phyloP scores from a whole-genome alignment of 2,329 filamentous ascomycete genomes.

The Arthroderma sp. region DNA sequence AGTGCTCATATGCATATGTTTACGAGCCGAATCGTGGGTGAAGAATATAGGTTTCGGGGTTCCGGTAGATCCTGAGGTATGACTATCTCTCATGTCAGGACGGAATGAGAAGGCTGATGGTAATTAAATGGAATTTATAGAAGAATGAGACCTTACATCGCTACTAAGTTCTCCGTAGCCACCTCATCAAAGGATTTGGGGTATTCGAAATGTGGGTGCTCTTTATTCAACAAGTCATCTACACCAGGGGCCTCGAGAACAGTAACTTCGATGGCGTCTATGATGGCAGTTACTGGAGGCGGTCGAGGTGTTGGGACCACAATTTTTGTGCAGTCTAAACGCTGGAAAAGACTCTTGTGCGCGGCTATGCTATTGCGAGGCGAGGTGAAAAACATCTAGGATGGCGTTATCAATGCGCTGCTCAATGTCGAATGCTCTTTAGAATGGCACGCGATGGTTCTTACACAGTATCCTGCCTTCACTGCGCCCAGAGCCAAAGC shows the following conservation, averaged over 20 bases:
- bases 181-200: neutral
- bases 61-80: neutral
- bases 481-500: constrained; percentile 12
- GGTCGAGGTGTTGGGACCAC: neutral
- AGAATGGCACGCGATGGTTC: too few relatives aligned
- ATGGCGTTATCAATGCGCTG: neutral
- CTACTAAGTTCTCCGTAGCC: neutral
- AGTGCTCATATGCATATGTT: too few relatives aligned
- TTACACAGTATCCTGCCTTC: constrained; percentile 9
- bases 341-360: constrained; percentile 4
- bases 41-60: constrained; percentile 19
- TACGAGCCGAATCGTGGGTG: constrained; percentile 11
- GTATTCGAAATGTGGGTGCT: neutral
- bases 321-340: neutral
- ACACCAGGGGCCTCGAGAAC: neutral
- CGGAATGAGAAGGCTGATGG: neutral
- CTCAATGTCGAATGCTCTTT: too few relatives aligned
- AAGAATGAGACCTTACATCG: neutral
- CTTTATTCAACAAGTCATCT: neutral
- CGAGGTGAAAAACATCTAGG: constrained; percentile 20
- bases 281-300: neutral
- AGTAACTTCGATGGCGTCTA: neutral
- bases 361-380: constrained; percentile 10
- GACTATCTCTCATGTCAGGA: neutral
- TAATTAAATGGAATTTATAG: neutral